phyloP scores from a whole-genome alignment of 2,329 filamentous ascomycete genomes.

The Venturia effusa region DNA sequence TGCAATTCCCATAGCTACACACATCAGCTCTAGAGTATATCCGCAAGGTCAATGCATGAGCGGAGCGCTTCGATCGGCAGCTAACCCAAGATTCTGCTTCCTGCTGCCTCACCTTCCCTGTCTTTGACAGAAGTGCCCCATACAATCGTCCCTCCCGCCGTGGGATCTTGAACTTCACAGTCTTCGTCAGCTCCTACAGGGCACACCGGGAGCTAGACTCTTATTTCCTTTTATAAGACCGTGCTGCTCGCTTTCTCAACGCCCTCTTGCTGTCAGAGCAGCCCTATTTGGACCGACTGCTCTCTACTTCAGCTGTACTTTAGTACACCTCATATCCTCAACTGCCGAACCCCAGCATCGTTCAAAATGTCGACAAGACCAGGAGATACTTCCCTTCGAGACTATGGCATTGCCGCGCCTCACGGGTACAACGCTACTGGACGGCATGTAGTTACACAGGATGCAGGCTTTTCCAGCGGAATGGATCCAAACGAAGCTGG shows the following conservation, averaged over 20 bases:
- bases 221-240: not conserved
- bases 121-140: not conserved
- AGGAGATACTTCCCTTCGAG: constrained; percentile 5
- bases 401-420: constrained; percentile 17
- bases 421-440: constrained; percentile 36
- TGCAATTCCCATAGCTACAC: no score
- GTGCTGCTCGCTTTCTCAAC: not conserved
- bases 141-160: not conserved
- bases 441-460: constrained; percentile 30
- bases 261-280: not conserved
- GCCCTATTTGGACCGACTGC: not conserved
- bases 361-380: not conserved
- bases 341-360: not conserved
- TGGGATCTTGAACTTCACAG: not conserved
- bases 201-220: not conserved
- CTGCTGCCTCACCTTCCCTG: not conserved
- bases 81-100: no score
- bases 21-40: not conserved
- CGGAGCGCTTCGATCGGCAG: constrained; percentile 1
- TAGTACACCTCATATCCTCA: not conserved
- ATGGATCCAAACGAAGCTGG: constrained; percentile 49
- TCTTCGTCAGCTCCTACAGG: not conserved
- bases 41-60: constrained; percentile 3
- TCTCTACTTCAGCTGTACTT: not conserved
- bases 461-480: constrained; percentile 19